Percentiles rank a stretch among this genome's conserved stretches.
These are phyloP conservation scores for Yamadazyma dendronema DNA, from an alignment of 1,139 yeast genomes.

Conservation along the genomic window DNA sequence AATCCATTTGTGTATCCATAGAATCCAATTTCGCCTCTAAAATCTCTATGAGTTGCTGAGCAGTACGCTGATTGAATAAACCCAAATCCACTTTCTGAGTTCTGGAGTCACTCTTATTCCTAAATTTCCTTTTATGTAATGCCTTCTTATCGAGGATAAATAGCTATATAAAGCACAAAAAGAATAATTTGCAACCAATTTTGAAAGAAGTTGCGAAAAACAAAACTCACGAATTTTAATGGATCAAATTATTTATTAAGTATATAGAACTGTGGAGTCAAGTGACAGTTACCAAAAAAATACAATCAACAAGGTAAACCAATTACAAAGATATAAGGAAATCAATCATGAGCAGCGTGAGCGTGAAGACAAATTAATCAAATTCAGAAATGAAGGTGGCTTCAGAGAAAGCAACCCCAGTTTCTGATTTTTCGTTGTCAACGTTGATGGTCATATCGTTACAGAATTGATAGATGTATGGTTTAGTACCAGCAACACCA, in stretches of 20 bases:
- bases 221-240: neutral
- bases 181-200: conserved; percentile 1
- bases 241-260: neutral
- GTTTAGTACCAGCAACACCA: conserved; percentile 94
- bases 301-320: neutral
- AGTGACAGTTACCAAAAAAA: neutral
- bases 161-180: neutral
- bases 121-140: neutral
- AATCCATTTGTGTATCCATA: neutral
- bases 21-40: neutral
- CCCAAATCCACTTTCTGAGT: neutral
- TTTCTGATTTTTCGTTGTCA: conserved; percentile 41
- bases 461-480: conserved; percentile 89
- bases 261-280: neutral
- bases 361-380: conserved; percentile 7
- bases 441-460: conserved; percentile 48
- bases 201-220: neutral
- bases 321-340: neutral
- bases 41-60: neutral
- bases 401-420: conserved; percentile 75
- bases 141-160: neutral
- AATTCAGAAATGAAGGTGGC: conserved; percentile 69
- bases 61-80: neutral
- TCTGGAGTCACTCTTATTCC: too few relatives aligned
- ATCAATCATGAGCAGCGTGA: conserved; percentile 9